phyloP scores from a whole-genome alignment of 306 rosid species.

The Lupinus albus region DNA sequence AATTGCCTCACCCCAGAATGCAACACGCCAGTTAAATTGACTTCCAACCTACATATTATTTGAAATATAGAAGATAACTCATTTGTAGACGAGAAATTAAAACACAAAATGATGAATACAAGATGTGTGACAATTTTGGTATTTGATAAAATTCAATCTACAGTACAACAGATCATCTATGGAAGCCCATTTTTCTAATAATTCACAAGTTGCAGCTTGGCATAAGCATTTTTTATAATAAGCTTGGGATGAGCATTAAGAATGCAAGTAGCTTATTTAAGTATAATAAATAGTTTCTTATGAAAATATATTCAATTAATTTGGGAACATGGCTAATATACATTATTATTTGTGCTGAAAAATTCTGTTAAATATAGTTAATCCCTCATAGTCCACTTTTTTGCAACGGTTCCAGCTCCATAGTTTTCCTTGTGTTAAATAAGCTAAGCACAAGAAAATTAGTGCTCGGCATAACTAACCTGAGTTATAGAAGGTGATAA shows the following conservation, averaged over 20 bases:
- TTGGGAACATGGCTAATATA: constrained; percentile 7
- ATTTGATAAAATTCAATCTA: constrained; percentile 30
- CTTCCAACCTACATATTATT: constrained; percentile 67
- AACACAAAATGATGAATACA: neutral
- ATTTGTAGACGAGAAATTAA: constrained; percentile 7
- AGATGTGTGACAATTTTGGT: neutral
- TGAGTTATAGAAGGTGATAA: neutral
- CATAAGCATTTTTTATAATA: no score
- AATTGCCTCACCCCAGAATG: constrained; percentile 83
- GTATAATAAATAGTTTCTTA: constrained; percentile 21
- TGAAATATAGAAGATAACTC: constrained; percentile 32
- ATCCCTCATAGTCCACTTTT: constrained; percentile 24
- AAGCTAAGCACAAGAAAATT: neutral
- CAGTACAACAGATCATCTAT: neutral
- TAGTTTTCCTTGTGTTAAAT: constrained; percentile 11
- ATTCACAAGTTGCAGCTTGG: neutral
- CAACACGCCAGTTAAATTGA: constrained; percentile 73
- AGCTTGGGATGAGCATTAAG: neutral
- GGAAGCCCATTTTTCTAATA: neutral
- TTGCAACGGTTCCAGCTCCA: constrained; percentile 3
- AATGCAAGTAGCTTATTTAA: constrained; percentile 23
- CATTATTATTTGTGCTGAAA: constrained; percentile 20
- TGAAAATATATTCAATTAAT: constrained; percentile 6
- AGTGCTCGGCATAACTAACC: constrained; percentile 1
- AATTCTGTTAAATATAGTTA: neutral